Evolutionary conservation across 2,329 filamentous ascomycete species (phyloP).

Genomic region (Samsoniella hepiali): DNA sequence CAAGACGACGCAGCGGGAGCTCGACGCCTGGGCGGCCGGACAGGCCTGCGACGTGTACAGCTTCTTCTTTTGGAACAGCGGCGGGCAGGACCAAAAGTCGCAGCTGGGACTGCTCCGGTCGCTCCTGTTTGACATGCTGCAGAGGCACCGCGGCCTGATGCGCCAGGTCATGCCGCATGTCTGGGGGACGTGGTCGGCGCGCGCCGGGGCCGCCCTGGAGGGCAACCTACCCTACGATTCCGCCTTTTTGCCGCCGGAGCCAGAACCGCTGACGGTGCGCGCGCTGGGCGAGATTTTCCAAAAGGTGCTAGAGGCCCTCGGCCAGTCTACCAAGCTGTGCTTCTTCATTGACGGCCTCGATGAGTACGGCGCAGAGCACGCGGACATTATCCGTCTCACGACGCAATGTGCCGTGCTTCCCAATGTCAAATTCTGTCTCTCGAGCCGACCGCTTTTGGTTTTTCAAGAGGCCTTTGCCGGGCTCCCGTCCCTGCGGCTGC

Average conservation of each 20-base stretch:
- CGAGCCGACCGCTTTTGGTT: slow-evolving; percentile 25
- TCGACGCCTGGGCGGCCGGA: slow-evolving; percentile 29
- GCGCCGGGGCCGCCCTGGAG: neutral
- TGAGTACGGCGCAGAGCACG: slow-evolving; percentile 19
- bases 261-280: neutral
- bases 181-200: neutral
- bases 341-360: slow-evolving; percentile 24
- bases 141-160: slow-evolving; percentile 11
- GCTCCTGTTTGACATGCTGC: slow-evolving; percentile 30
- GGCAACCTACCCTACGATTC: slow-evolving; percentile 4
- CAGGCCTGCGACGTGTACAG: slow-evolving; percentile 23
- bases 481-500: slow-evolving; percentile 5
- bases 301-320: neutral
- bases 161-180: slow-evolving; percentile 22
- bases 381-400: slow-evolving; percentile 10
- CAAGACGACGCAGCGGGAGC: slow-evolving; percentile 16
- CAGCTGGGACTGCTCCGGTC: slow-evolving; percentile 31
- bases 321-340: slow-evolving; percentile 7
- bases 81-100: slow-evolving; percentile 30
- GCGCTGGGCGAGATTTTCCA: neutral
- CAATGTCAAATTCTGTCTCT: slow-evolving; percentile 27
- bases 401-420: neutral
- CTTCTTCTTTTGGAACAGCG: slow-evolving; percentile 36
- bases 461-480: slow-evolving; percentile 21
- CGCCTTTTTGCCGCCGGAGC: neutral